These are phyloP conservation scores for Firmiana major DNA, from an alignment of 345 rosid species.

Conservation along the genomic window DNA sequence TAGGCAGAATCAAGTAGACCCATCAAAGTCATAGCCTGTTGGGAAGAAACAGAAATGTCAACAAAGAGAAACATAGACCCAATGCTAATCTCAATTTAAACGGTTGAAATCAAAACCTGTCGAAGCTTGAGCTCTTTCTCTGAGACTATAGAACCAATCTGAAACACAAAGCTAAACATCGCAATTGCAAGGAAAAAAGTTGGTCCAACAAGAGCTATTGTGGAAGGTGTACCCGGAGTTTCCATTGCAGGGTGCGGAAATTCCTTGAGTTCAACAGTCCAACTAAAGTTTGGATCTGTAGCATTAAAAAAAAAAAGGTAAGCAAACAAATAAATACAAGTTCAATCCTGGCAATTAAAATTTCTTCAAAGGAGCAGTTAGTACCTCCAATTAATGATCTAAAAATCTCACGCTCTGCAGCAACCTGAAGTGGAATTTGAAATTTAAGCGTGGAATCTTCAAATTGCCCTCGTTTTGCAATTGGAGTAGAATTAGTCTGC, in stretches of 20 bases:
- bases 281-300: conserved; percentile 59
- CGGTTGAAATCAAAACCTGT: conserved; percentile 44
- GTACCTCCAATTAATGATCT: conserved; percentile 74
- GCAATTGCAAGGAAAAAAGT: conserved; percentile 86
- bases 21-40: conserved; percentile 82
- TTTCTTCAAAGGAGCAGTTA: not conserved
- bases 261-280: conserved; percentile 80
- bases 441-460: conserved; percentile 89
- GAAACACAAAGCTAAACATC: conserved; percentile 87
- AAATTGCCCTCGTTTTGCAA: conserved; percentile 40
- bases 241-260: conserved; percentile 73
- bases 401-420: conserved; percentile 91
- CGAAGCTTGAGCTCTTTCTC: conserved; percentile 98
- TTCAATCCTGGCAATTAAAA: not conserved
- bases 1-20: conserved; percentile 89
- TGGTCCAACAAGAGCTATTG: conserved; percentile 55
- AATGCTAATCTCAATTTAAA: not conserved
- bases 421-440: conserved; percentile 84
- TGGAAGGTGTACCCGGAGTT: conserved; percentile 19
- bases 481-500: conserved; percentile 79
- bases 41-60: conserved; percentile 5
- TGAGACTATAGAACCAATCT: conserved; percentile 62
- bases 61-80: not conserved
- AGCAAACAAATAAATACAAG: not conserved
- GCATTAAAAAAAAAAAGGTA: not conserved